Conservation (phyloP, 208 protist genomes). For the Polymyxa betae region DNA sequence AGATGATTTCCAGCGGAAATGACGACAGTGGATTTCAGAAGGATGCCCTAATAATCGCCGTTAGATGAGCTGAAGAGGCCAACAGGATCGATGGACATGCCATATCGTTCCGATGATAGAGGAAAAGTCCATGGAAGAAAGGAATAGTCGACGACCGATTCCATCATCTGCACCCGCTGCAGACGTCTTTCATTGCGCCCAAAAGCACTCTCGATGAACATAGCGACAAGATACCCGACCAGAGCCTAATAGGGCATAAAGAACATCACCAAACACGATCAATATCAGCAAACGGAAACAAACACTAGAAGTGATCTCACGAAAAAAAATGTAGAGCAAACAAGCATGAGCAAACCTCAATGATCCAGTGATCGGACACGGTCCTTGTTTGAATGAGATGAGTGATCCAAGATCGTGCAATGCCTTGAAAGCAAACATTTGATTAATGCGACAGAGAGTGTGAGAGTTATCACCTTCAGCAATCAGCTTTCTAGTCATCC, state of each 20-base stretch:
- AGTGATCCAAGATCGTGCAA: conserved; percentile 46
- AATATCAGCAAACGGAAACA: no score
- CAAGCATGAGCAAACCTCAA: no score
- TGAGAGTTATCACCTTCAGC: not conserved
- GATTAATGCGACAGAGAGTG: not conserved
- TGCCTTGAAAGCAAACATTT: not conserved
- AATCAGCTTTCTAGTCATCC: not conserved
- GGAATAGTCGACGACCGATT: not conserved
- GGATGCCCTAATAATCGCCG: not conserved
- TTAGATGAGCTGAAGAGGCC: not conserved
- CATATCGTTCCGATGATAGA: not conserved
- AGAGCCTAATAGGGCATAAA: not conserved
- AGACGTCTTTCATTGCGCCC: conserved; percentile 20
- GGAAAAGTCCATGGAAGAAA: conserved; percentile 26
- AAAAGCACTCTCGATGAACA: conserved; percentile 36
- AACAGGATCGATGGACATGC: not conserved
- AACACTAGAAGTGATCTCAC: no score
- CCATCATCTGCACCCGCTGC: not conserved
- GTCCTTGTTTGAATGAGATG: conserved; percentile 16
- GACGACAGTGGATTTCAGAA: not conserved
- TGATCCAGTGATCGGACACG: conserved; percentile 13
- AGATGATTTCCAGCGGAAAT: conserved; percentile 30
- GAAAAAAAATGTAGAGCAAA: no score
- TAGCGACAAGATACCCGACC: conserved; percentile 15
- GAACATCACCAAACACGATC: not conserved